Conservation (phyloP, 805 yeast species). For the Ogataea pini region DNA sequence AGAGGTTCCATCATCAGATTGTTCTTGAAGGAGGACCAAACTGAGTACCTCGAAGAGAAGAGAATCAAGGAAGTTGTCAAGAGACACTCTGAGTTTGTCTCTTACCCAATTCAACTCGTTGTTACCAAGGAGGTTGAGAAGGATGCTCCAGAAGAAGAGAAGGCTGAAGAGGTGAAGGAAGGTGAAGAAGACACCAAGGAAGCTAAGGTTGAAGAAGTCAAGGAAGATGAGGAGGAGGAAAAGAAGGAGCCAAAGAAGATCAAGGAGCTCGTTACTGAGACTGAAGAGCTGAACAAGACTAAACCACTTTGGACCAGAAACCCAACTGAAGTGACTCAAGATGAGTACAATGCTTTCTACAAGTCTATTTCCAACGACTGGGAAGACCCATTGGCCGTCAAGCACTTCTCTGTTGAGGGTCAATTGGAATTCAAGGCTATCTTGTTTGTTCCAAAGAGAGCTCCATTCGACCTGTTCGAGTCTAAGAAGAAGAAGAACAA, state of each 20-base stretch:
- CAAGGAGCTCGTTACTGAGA: conserved; percentile 91
- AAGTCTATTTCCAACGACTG: conserved; percentile 99
- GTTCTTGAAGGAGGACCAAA: conserved; percentile 97
- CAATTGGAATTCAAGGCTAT: conserved; percentile 99
- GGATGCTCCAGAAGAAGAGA: conserved; percentile 88
- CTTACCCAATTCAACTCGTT: conserved; percentile 98
- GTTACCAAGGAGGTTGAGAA: conserved; percentile 99
- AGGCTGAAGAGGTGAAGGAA: conserved; percentile 54
- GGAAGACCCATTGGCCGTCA: conserved; percentile 99
- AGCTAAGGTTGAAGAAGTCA: conserved; percentile 74
- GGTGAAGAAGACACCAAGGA: conserved; percentile 55
- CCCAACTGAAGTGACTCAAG: conserved; percentile 96
- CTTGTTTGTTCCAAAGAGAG: conserved; percentile 96
- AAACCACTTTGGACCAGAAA: conserved; percentile 99
- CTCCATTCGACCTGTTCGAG: conserved; percentile 98
- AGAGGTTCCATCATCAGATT: conserved; percentile 97
- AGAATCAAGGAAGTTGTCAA: conserved; percentile 98
- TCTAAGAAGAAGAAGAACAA: conserved; percentile 98
- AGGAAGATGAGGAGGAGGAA: conserved; percentile 67
- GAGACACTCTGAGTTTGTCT: conserved; percentile 98
- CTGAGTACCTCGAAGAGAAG: conserved; percentile 99
- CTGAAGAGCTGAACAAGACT: conserved; percentile 97
- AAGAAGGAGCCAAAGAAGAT: conserved; percentile 82
- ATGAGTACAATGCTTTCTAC: conserved; percentile 98
- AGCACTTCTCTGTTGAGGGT: conserved; percentile 99